Conservation (phyloP, 352 stramenopile species). For the Globisporangium iwayamae region DNA sequence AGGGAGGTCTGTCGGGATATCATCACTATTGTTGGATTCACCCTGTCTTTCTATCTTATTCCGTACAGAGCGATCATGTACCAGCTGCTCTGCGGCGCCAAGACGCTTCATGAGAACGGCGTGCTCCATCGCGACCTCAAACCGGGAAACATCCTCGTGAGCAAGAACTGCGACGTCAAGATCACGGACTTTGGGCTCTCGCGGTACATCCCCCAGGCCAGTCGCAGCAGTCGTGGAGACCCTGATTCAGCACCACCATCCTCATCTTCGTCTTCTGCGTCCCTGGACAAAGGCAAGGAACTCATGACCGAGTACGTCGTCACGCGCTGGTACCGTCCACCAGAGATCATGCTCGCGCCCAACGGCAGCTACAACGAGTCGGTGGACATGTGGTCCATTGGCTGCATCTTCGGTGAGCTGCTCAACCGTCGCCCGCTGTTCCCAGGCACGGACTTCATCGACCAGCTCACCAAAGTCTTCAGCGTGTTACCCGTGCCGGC, state of each 20-base stretch:
- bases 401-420: constrained; percentile 93
- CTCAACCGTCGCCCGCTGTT: constrained; percentile 77
- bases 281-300: constrained; percentile 46
- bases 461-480: constrained; percentile 78
- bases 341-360: constrained; percentile 84
- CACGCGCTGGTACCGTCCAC: constrained; percentile 88
- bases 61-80: constrained; percentile 89
- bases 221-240: constrained; percentile 6
- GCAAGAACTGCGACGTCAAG: constrained; percentile 83
- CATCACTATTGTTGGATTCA: neutral
- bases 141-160: constrained; percentile 83
- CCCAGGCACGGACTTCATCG: constrained; percentile 73
- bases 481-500: constrained; percentile 62
- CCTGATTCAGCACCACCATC: constrained; percentile 13
- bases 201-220: constrained; percentile 55
- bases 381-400: constrained; percentile 86
- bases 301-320: constrained; percentile 90
- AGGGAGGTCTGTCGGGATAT: neutral
- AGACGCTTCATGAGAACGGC: constrained; percentile 89
- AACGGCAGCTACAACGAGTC: constrained; percentile 74
- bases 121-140: constrained; percentile 86
- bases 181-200: constrained; percentile 85
- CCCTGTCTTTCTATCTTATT: constrained; percentile 26
- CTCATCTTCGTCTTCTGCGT: constrained; percentile 7
- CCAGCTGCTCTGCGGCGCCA: constrained; percentile 87